phyloP scores from a whole-genome alignment of 164 flowering plant genomes.

The Taxillus chinensis region DNA sequence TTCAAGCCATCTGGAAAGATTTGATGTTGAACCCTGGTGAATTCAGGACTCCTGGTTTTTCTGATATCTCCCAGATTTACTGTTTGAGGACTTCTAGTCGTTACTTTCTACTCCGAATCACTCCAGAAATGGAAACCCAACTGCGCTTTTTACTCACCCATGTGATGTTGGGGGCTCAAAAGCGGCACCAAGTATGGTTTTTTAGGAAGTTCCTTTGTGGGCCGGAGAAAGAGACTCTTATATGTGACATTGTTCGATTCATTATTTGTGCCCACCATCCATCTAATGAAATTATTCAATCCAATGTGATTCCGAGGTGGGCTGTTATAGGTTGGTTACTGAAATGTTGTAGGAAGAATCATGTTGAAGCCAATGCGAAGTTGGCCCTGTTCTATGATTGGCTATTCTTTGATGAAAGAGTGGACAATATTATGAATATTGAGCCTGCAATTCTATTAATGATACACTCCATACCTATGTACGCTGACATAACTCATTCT shows the following conservation, averaged over 20 bases:
- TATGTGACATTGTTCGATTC: slow-evolving; percentile 72
- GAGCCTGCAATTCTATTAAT: slow-evolving; percentile 83
- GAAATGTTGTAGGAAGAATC: slow-evolving; percentile 43
- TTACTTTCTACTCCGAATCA: slow-evolving; percentile 57
- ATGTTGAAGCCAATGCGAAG: slow-evolving; percentile 55
- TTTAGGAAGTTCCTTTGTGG: slow-evolving; percentile 46
- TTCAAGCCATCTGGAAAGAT: slow-evolving; percentile 59
- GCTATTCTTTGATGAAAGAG: slow-evolving; percentile 74
- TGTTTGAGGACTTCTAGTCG: slow-evolving; percentile 45
- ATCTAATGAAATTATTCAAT: slow-evolving; percentile 63
- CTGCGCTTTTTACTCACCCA: slow-evolving; percentile 67
- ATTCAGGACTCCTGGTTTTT: slow-evolving; percentile 42
- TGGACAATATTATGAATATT: slow-evolving; percentile 75
- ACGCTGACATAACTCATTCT: slow-evolving; percentile 54
- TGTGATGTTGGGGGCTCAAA: slow-evolving; percentile 73
- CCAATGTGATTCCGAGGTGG: slow-evolving; percentile 80
- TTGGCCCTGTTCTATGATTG: slow-evolving; percentile 90
- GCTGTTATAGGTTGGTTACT: slow-evolving; percentile 91
- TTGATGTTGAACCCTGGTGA: slow-evolving; percentile 38
- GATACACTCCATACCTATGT: slow-evolving; percentile 60
- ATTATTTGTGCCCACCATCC: slow-evolving; percentile 91
- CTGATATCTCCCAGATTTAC: slow-evolving; percentile 55
- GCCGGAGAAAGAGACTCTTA: slow-evolving; percentile 46
- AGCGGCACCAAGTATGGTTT: slow-evolving; percentile 76
- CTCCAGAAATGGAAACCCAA: slow-evolving; percentile 80